Evolutionary conservation across 2,329 filamentous ascomycete genomes (phyloP).

Genomic region (Pseudohalonectria lignicola): DNA sequence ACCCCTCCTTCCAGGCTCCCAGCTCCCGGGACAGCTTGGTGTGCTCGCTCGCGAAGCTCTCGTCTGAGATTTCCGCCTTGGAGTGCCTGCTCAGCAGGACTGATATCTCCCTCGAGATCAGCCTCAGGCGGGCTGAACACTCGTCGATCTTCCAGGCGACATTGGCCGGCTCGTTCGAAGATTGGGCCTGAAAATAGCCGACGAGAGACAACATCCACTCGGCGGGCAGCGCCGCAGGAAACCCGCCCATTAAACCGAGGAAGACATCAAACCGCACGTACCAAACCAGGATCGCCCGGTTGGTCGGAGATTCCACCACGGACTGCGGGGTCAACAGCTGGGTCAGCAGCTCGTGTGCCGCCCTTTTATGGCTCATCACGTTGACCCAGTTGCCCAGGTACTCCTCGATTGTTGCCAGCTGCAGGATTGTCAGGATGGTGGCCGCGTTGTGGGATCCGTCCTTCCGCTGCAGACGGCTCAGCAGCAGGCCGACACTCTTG

Average conservation of each 20-base stretch:
- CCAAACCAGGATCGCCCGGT: constrained; percentile 73
- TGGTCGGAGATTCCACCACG: constrained; percentile 58
- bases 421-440: constrained; percentile 77
- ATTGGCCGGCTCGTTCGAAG: constrained; percentile 47
- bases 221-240: constrained; percentile 59
- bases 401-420: constrained; percentile 93
- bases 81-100: constrained; percentile 59
- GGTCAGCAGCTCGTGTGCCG: constrained; percentile 71
- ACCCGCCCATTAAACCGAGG: constrained; percentile 71
- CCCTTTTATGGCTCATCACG: constrained; percentile 82
- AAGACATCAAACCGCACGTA: constrained; percentile 83
- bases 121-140: constrained; percentile 52
- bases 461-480: constrained; percentile 58
- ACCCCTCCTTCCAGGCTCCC: constrained; percentile 36
- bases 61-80: constrained; percentile 50
- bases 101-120: constrained; percentile 73
- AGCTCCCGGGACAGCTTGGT: constrained; percentile 35
- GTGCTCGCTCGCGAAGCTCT: constrained; percentile 56
- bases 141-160: constrained; percentile 57
- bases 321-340: constrained; percentile 69
- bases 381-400: constrained; percentile 95
- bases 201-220: constrained; percentile 67
- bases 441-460: constrained; percentile 61
- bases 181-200: constrained; percentile 50
- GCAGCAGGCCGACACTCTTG: constrained; percentile 67